Evolutionary conservation across 805 yeast genomes (phyloP), one percentile per base, ranked within the genome.

Genomic region (Yamadazyma insecticola): DNA sequence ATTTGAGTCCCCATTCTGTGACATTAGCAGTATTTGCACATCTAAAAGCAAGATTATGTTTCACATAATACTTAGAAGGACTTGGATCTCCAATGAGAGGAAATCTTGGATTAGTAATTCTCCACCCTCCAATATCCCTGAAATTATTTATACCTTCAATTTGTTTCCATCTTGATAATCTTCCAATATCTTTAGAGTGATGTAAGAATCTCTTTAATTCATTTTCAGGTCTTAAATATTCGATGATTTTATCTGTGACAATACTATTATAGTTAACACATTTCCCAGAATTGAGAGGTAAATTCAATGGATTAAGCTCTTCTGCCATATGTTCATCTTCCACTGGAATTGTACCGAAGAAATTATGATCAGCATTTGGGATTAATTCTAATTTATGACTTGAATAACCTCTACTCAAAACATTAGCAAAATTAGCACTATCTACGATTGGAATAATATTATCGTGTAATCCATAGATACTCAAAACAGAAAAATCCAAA

Each of bases 41-140:
- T 37, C 95, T 70, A 53, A 57, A 87, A 11, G 78, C 45, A 5
- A 69, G 30, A 8, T 78, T 74, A 3, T 78, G 67, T 41, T 65
- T 70, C 4, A 80, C 82, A 43, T 48, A 71, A 35, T 43, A 48
- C 17, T 52, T 33, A 10, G 38, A 54, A 51, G 38, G 23, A 25
- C 40, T 15, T 13, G 31, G 35, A 16, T 29, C 19, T 13, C 19
- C 9, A 4, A 28, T 20, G 18, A 47, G 22, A 8, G 32, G 32
- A 29, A 47, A 57, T 10, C 53, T 43, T 5, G 70, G 67, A 16
- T 32, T 31, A 6, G 41, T 40, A 0, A 76, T 56, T 32, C 53
- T 57, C 74, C 81, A 86, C 10, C 94, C 95, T 2, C 95, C 96
- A 35, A 80, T 50, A 47, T 87, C 95, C 40, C 96, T 66, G 46